Evolutionary conservation across 306 rosid genomes (phyloP), one percentile per base, ranked within the genome.

Genomic region (Lithocarpus polystachyus): DNA sequence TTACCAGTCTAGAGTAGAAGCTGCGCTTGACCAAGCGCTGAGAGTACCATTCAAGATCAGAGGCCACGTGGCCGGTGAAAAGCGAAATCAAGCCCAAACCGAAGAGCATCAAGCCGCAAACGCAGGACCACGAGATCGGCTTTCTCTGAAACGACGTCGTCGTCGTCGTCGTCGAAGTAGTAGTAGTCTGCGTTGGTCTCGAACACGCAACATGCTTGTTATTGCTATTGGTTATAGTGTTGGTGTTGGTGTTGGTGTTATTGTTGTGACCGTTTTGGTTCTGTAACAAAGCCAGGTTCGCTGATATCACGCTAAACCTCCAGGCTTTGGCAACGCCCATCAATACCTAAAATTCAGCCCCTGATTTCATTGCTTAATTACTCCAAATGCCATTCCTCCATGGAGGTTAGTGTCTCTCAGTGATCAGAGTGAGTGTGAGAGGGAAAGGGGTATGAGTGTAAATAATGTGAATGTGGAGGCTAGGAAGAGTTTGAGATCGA

Each of bases 31-130:
- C 89, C 48, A 94, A 78, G 75, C 93, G 94, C 43, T 89, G 97
- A 23, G 96, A 91, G 84, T 96, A 96, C 96, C 96, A 95, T 79
- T 95, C 99, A 78, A 93, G 94, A 83, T 96, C 89, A 88, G 99
- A 96, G 24, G 90, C 97, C 4, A 93, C 87, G 35, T 96, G 99
- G 57, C 98, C 99, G 1, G 98, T 93, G 80, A 96, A 83, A 37
- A 96, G 95, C 14, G 99, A 96, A 68, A 96, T 83, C 40, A 96
- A 83, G 76, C 99, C 99, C 74, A 96, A 77, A 26, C 78, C 96
- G 70, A 96, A 96, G 13, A 96, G 97, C 99, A 93, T 89, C 61
- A 89, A 54, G 26, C 99, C 98, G 76, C 99, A 96, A 55, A 88
- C 86, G 78, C 86, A 2, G 22, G 97, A 82, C 99, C 96, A 91